phyloP scores from a whole-genome alignment of 2,329 filamentous ascomycete genomes.

The Ophiostoma piceae region DNA sequence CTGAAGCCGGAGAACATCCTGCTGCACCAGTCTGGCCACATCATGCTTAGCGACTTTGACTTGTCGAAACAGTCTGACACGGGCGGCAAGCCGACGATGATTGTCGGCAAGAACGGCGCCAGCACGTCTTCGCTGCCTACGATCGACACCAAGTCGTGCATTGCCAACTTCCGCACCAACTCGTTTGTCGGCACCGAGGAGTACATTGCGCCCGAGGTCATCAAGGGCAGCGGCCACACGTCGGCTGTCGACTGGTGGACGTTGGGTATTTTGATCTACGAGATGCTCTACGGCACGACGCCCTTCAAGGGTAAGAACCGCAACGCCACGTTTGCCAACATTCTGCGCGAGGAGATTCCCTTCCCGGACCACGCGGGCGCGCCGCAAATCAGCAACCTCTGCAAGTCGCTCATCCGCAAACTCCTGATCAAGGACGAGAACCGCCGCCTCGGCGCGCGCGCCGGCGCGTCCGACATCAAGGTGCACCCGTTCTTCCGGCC shows the following conservation, averaged over 20 bases:
- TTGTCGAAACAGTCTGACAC: conserved; percentile 95
- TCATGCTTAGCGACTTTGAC: conserved; percentile 99
- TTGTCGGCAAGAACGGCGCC: conserved; percentile 81
- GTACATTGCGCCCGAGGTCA: conserved; percentile 97
- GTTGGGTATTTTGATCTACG: conserved; percentile 91
- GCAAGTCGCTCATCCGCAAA: conserved; percentile 94
- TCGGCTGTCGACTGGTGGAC: conserved; percentile 99
- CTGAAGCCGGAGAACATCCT: conserved; percentile 98
- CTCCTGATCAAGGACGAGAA: conserved; percentile 97
- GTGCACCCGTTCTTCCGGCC: conserved; percentile 91
- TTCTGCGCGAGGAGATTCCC: conserved; percentile 87
- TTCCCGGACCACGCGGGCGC: conserved; percentile 85
- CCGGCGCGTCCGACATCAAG: conserved; percentile 95
- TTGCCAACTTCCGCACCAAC: conserved; percentile 96
- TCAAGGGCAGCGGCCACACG: conserved; percentile 96
- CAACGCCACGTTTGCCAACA: conserved; percentile 97
- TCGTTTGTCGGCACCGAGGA: conserved; percentile 98
- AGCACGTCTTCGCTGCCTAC: conserved; percentile 83
- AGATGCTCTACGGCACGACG: conserved; percentile 97
- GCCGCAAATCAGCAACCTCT: conserved; percentile 79
- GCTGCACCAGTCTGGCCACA: conserved; percentile 97
- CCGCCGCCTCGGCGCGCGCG: conserved; percentile 83
- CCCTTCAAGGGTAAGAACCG: conserved; percentile 99
- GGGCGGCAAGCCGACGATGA: conserved; percentile 96
- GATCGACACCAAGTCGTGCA: conserved; percentile 98